Base-by-base conservation (phyloP, 2,329 filamentous ascomycete species). In the Hortaea sp. region DNA sequence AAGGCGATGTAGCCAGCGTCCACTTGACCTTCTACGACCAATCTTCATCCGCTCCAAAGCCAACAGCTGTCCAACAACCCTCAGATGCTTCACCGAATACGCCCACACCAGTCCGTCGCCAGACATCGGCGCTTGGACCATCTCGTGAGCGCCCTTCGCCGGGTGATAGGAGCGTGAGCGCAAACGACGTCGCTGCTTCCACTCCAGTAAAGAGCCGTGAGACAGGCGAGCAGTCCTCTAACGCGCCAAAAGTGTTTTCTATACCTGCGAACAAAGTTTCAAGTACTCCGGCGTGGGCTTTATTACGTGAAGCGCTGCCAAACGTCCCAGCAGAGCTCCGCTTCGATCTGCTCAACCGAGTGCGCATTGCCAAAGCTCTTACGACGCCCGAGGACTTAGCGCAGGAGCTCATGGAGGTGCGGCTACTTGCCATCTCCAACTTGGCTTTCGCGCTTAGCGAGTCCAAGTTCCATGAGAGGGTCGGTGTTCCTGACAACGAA, bases 361-460 rank as follows among this genome's bases (percentile, higher is more conserved):
- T 95, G 20, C 82, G 92, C 48, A 79, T 85, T 47, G 86, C 88
- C n/a, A 85, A 88, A 63, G 87, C 87, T 10, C 73, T 98, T 47
- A 72, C 79, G 30, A 76, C 74, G 1, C 82, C 84, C 1, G 63
- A 74, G 9, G 74, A 81, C 48, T 77, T 78, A 20, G 79, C 88
- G 39, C 84, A 88, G 60, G 77, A 85, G 56, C 81, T 90, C 11
- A 73, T 98, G 42, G 57, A 63, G 42, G 80, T 90, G 44, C 84
- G 90, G 30, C 72, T 97, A 34, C 73, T 98, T 38, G 88, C 90
- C 10, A 82, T 97, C 49, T 85, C 86, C 27, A 98, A 97, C 58
- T 67, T 98, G 51, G 87, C 88, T 2, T 95, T 94, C 62, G 86
- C 97, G 45, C 84, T 94, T 55, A 75, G 77, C 2, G 94, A 98